Conservation (phyloP, 192 early-diverging fungal genomes). For the Coemansia sp. region DNA sequence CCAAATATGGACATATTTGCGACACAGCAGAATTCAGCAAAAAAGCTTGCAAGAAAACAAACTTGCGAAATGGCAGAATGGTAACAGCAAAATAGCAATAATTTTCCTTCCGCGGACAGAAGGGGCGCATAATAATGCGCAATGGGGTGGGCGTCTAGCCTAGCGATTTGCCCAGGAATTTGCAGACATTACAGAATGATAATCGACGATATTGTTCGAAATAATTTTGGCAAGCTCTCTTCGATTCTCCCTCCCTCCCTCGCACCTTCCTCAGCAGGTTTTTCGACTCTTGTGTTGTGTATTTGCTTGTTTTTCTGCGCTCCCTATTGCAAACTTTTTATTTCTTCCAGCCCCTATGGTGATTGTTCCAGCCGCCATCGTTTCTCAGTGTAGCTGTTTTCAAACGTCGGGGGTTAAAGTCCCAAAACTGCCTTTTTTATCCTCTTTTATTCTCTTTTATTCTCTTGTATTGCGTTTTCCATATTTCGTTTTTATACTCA, state of each 20-base stretch:
- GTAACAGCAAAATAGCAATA: background rate
- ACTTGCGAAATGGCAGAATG: background rate
- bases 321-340: constrained; percentile 6
- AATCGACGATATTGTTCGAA: constrained; percentile 2
- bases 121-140: constrained; percentile 1
- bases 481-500: background rate
- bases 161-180: background rate
- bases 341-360: constrained; percentile 7
- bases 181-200: background rate
- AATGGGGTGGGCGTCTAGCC: background rate
- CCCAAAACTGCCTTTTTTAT: no score
- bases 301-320: constrained; percentile 3
- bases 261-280: background rate
- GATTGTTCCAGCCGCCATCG: constrained; percentile 5
- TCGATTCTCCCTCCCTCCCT: background rate
- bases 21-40: background rate
- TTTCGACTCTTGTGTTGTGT: constrained; percentile 2
- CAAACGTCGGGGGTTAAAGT: background rate
- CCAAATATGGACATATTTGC: background rate
- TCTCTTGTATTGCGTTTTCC: background rate
- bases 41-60: background rate
- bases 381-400: background rate
- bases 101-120: background rate
- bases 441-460: background rate
- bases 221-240: constrained; percentile 1